Conservation (phyloP, 1,284 basidiomycete species). For the Malassezia cuniculi region DNA sequence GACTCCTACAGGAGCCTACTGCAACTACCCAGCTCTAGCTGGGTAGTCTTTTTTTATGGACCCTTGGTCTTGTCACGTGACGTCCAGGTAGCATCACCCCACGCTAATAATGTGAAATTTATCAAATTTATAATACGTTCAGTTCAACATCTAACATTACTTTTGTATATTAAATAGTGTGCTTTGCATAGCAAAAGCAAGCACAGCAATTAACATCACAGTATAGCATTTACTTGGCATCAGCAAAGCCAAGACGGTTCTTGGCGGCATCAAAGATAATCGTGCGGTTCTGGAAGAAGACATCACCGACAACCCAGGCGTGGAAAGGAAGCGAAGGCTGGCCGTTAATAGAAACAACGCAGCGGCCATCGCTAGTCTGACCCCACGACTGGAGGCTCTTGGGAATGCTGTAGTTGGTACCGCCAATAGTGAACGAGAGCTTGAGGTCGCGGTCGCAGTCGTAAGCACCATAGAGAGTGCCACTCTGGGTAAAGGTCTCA, state of each 20-base stretch:
- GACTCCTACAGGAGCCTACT: no score
- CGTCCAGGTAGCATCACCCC: no score
- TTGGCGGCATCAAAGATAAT: conserved; percentile 46
- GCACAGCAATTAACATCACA: no score
- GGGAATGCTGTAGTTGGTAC: conserved; percentile 22
- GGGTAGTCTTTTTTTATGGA: neutral
- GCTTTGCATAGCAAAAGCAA: no score
- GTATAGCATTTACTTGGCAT: no score
- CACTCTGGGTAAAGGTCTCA: conserved; percentile 35
- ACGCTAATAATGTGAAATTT: no score
- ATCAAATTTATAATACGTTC: no score
- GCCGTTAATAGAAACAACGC: conserved; percentile 40
- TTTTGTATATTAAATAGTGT: no score
- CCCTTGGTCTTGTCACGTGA: neutral
- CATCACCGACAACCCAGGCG: conserved; percentile 47
- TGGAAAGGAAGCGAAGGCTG: conserved; percentile 34
- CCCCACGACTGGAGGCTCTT: conserved; percentile 23
- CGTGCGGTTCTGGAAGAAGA: conserved; percentile 36
- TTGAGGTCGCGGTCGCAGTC: conserved; percentile 31
- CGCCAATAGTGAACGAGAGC: conserved; percentile 44
- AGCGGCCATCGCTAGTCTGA: conserved; percentile 22
- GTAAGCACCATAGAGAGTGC: conserved; percentile 44
- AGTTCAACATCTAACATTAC: no score
- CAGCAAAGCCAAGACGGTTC: conserved; percentile 47
- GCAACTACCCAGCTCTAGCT: no score